These are phyloP conservation scores for Aspergillus piperis DNA, from an alignment of 2,329 filamentous ascomycete genomes.

Conservation along the genomic window DNA sequence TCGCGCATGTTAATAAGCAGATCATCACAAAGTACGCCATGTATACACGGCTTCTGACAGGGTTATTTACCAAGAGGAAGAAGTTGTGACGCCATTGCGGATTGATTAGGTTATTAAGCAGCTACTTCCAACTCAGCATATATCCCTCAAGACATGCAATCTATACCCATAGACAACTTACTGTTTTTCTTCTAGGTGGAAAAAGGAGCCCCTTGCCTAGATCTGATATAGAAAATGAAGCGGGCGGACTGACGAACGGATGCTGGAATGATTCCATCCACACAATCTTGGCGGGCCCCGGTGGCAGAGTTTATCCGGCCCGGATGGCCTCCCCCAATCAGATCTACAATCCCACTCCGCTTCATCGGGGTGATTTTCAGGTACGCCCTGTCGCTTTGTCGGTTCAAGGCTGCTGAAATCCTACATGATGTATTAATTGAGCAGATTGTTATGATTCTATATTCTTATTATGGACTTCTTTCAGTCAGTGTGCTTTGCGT, in stretches of 20 bases:
- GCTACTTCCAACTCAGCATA: neutral
- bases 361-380: neutral
- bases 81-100: slow-evolving; percentile 69
- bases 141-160: neutral
- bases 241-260: slow-evolving; percentile 15
- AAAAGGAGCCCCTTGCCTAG: slow-evolving; percentile 6
- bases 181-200: neutral
- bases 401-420: neutral
- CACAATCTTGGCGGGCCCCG: slow-evolving; percentile 22
- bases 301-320: slow-evolving; percentile 24
- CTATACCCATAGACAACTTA: neutral
- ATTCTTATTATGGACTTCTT: neutral
- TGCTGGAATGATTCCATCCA: slow-evolving; percentile 22
- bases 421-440: neutral
- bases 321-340: slow-evolving; percentile 18
- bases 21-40: neutral
- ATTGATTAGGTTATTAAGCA: neutral
- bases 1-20: slow-evolving; percentile 24
- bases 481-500: neutral
- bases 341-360: slow-evolving; percentile 1
- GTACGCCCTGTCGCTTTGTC: neutral
- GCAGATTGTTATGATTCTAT: neutral
- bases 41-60: slow-evolving; percentile 9
- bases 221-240: slow-evolving; percentile 23
- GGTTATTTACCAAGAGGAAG: slow-evolving; percentile 64